Base-by-base conservation (phyloP, 2,329 filamentous ascomycete species). In the Neurospora crassa region DNA sequence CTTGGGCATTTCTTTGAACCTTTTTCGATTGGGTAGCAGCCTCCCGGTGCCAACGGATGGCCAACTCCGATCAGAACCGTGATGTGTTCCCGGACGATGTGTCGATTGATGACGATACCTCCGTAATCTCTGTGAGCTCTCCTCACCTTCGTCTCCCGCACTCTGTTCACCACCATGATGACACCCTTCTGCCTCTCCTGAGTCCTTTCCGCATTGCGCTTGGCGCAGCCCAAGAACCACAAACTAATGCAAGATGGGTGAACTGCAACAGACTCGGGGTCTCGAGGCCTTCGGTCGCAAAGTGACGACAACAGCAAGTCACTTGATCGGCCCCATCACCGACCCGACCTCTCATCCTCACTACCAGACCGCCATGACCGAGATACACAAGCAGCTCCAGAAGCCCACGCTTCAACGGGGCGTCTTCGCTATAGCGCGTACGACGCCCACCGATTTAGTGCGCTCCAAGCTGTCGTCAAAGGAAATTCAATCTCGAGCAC, bases 211-310 rank as follows among this genome's bases (percentile, higher is more conserved):
- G 67, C 18, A 59, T 29, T 67, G 47, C 24, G 43, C 20, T 43
- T 16, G 18, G 43, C 68, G 70, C 37, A 47, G 5, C 34, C 67
- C 53, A n/a, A 41, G 37, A 59, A 12, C 41, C 24, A 43, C 24
- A 14, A 53, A 68, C 74, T 77, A 73, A 77, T 70, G 71, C 18
- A 63, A 71, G 20, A 40, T 70, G 68, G 42, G 20, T 40, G 41
- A 29, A 68, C 70, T 72, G 74, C 71, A 74, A 69, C 77, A 97
- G 94, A 90, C 93, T 70, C 91, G 93, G 77, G 92, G 96, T 75
- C 84, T 98, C 77, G 94, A 97, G 83, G 92, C 93, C 70, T 97
- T 99, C 82, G 90, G 94, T 76, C 90, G 95, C 79, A 99, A 97
- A 83, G 94, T 98, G 74, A 96, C 94, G 40, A 93, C 93, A 40